Base-by-base conservation (phyloP, 345 rosid genomes). In the Citropsis articulata region DNA sequence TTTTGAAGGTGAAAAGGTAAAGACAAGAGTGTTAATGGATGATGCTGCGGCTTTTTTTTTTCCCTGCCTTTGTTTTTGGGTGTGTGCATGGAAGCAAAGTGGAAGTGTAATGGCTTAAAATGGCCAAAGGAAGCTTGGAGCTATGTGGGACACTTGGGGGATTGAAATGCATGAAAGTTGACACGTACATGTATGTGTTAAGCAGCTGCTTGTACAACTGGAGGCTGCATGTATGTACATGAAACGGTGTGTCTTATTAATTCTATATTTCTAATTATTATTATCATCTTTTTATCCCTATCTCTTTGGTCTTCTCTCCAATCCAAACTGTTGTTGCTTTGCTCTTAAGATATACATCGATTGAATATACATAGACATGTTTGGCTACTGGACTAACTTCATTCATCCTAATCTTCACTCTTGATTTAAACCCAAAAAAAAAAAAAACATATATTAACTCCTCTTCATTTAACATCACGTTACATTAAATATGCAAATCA, bases 71-170 rank as follows among this genome's bases (percentile, higher is more conserved):
- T 45, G 50, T 13, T 2, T 7, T 24, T 5, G 72, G 45, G 55
- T 25, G 45, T 56, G 24, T 85, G 90, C 82, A 81, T 83, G 86
- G 65, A 28, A 59, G 80, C 75, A 79, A 85, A 72, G 88, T 81
- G 86, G 78, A 82, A 40, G 77, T 27, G 63, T 16, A 48, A 31
- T 9, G 35, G 81, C 78, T 60, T 78, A 76, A 70, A 78, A 56
- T 59, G 55, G 76, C 63, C 71, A 71, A 67, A 78, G 69, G 18
- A 5, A 75, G 31, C 1, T 73, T 77, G 80, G 81, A 81, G 22
- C 14, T 21, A 35, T 24, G 24, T 62, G 86, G 81, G 86, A 87
- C 89, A 87, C 85, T 65, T 84, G 89, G 81, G 48, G 50, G 70
- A 71, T 69, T 53, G 33, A 27, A 16, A 36, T 72, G 83, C 72